Evolutionary conservation across 2,329 filamentous ascomycete genomes (phyloP).

Genomic region (Cryphonectria nitschkei): DNA sequence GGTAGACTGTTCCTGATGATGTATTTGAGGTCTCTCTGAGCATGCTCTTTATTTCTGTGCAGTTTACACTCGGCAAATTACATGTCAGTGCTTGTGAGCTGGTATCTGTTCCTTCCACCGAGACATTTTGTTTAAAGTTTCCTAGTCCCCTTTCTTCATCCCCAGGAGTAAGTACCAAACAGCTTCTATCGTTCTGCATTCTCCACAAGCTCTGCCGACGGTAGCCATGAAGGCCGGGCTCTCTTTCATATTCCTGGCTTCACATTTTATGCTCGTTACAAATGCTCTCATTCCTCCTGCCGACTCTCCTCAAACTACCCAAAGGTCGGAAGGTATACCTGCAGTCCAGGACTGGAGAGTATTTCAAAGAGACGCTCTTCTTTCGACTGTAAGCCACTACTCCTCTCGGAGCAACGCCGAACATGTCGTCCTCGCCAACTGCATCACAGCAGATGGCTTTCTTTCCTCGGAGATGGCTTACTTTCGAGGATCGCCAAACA

Average conservation of each 20-base stretch:
- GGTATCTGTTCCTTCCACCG: background rate
- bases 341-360: background rate
- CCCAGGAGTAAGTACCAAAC: background rate
- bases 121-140: background rate
- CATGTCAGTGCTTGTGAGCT: background rate
- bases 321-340: background rate
- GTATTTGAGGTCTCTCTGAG: background rate
- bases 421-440: slow-evolving; percentile 41
- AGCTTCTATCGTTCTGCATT: background rate
- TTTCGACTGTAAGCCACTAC: background rate
- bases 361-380: background rate
- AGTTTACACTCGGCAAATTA: background rate
- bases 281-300: background rate
- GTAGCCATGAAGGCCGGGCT: background rate
- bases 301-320: background rate
- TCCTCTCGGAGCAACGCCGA: slow-evolving; percentile 26
- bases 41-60: background rate
- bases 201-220: background rate
- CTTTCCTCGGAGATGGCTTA: slow-evolving; percentile 41
- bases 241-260: background rate
- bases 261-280: background rate
- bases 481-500: slow-evolving; percentile 31
- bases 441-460: slow-evolving; percentile 30
- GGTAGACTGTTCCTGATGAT: background rate
- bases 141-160: background rate